These are phyloP conservation scores for Euphorbia tirucalli DNA, from an alignment of 345 rosid genomes.

Conservation along the genomic window DNA sequence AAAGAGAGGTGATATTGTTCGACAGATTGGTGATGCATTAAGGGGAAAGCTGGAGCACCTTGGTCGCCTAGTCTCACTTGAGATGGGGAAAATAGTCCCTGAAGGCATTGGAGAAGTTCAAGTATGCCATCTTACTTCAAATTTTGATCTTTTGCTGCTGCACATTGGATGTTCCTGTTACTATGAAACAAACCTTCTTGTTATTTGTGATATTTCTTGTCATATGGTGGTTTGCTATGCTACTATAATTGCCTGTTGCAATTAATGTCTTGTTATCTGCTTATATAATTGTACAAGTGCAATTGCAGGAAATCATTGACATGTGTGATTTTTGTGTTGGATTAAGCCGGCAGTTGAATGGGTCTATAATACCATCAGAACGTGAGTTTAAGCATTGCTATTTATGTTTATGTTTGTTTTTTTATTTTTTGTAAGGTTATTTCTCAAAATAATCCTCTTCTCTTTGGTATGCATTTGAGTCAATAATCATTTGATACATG, in stretches of 20 bases:
- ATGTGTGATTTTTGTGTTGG: constrained; percentile 99
- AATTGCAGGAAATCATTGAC: constrained; percentile 87
- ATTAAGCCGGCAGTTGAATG: constrained; percentile 93
- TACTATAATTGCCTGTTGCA: background rate
- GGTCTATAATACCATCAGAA: constrained; percentile 91
- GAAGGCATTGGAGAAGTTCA: constrained; percentile 99
- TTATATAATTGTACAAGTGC: constrained; percentile 2
- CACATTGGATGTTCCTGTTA: background rate
- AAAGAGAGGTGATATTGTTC: constrained; percentile 93
- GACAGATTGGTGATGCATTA: constrained; percentile 92
- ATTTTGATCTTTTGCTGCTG: background rate
- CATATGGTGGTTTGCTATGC: background rate
- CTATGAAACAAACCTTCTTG: background rate
- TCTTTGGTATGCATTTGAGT: too few species aligned
- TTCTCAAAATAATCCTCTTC: too few species aligned
- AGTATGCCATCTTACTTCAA: constrained; percentile 35
- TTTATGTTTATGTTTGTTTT: background rate
- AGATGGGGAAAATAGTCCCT: constrained; percentile 96
- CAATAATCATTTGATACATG: too few species aligned
- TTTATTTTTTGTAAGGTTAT: background rate
- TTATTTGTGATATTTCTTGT: background rate
- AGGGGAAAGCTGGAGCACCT: constrained; percentile 75
- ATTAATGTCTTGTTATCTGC: background rate
- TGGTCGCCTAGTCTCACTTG: constrained; percentile 86
- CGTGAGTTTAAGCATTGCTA: constrained; percentile 53